Percentiles rank a stretch among this genome's conserved stretches.
Evolutionary conservation across 2,329 filamentous ascomycete species (phyloP).

Genomic region (Exophiala sp.): DNA sequence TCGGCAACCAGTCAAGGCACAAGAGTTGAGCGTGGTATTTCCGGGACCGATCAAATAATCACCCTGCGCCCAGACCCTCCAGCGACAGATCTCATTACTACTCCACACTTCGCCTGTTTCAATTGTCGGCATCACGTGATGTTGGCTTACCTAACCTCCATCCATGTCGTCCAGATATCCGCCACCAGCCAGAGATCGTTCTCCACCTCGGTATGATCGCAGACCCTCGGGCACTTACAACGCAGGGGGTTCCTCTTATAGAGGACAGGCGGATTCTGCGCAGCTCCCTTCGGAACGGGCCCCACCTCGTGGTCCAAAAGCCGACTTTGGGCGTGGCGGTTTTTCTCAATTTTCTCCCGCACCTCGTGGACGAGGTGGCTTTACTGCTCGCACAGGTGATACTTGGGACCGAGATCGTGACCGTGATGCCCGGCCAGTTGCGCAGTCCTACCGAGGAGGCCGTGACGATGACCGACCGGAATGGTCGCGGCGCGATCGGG

Average conservation of each 20-base stretch:
- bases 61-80: not conserved
- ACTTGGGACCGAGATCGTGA: slow-evolving; percentile 29
- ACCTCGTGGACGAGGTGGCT: slow-evolving; percentile 54
- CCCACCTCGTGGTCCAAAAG: slow-evolving; percentile 77
- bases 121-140: not conserved
- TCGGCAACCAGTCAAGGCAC: not conserved
- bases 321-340: slow-evolving; percentile 58
- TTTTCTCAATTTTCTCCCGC: slow-evolving; percentile 30
- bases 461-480: slow-evolving; percentile 38
- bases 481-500: slow-evolving; percentile 46
- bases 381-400: slow-evolving; percentile 56
- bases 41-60: not conserved
- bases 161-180: slow-evolving; percentile 40
- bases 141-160: not conserved
- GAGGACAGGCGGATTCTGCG: slow-evolving; percentile 56
- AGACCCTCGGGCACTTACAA: slow-evolving; percentile 63
- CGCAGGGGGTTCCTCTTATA: slow-evolving; percentile 51
- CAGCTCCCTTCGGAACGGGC: slow-evolving; percentile 61
- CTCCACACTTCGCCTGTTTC: not conserved
- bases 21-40: not conserved
- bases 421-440: slow-evolving; percentile 37
- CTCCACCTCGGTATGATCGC: slow-evolving; percentile 66
- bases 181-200: slow-evolving; percentile 65
- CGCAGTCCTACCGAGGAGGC: slow-evolving; percentile 41
- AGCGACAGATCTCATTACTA: not conserved